A percentile compares a stretch with the other conserved stretches of the same genome.
These are phyloP conservation scores for Fusarium sp. DNA, from an alignment of 2,329 filamentous ascomycete species.

Conservation along the genomic window DNA sequence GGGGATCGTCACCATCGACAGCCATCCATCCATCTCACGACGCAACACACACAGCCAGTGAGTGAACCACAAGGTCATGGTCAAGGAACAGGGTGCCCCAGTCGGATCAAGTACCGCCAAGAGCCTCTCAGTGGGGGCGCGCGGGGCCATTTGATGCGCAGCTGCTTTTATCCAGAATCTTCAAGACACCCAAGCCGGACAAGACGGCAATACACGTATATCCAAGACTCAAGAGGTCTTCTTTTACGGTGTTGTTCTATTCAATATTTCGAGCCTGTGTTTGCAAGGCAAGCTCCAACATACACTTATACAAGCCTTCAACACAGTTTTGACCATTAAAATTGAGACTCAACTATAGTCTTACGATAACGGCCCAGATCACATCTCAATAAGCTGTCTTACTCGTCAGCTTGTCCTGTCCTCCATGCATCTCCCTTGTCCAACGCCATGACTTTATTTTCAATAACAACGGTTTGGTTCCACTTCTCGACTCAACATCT, in stretches of 20 bases:
- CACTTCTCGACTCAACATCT: slow-evolving; percentile 21
- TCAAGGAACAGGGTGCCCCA: slow-evolving; percentile 13
- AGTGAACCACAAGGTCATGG: neutral
- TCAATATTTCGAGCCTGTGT: neutral
- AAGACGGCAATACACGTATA: slow-evolving; percentile 26
- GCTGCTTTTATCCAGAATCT: slow-evolving; percentile 32
- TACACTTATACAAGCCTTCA: too few relatives aligned
- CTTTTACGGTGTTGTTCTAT: neutral
- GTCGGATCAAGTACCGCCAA: slow-evolving; percentile 33
- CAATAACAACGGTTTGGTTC: neutral
- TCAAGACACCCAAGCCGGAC: slow-evolving; percentile 27
- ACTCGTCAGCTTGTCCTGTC: slow-evolving; percentile 9
- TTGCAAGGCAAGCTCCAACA: neutral
- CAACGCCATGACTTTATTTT: slow-evolving; percentile 13
- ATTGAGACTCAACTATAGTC: neutral
- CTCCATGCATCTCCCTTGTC: slow-evolving; percentile 25
- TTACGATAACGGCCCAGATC: slow-evolving; percentile 13
- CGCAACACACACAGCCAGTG: slow-evolving; percentile 1
- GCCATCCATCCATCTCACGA: slow-evolving; percentile 3
- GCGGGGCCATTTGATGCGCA: slow-evolving; percentile 24
- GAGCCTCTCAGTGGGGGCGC: slow-evolving; percentile 32
- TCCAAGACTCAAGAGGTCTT: neutral
- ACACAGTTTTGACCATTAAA: neutral
- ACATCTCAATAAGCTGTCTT: slow-evolving; percentile 10
- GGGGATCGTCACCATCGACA: slow-evolving; percentile 19